These are phyloP conservation scores for Mortierella sp. DNA, from an alignment of 371 early-diverging fungal species.

Conservation along the genomic window DNA sequence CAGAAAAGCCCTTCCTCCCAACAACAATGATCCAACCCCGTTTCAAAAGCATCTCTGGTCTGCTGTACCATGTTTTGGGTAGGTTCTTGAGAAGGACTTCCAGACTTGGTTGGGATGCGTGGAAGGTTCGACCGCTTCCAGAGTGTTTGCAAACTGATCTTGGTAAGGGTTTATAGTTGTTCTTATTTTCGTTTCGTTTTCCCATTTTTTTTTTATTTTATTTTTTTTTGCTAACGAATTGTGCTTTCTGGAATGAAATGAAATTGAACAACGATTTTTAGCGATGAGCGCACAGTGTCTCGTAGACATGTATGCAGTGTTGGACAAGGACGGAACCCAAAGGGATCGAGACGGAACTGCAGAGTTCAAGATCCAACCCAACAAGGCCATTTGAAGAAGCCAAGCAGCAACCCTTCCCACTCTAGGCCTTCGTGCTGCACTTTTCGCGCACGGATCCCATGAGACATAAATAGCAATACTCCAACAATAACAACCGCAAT, in stretches of 20 bases:
- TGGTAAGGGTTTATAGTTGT: not conserved
- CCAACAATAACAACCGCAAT: not conserved
- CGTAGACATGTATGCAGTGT: not conserved
- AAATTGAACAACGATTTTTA: not conserved
- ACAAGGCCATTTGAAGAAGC: not conserved
- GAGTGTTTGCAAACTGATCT: not conserved
- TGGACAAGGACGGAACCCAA: not conserved
- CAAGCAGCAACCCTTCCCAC: too few relatives aligned
- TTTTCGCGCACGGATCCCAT: not conserved
- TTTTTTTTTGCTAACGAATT: not conserved
- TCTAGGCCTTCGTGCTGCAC: too few relatives aligned
- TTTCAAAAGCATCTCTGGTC: not conserved
- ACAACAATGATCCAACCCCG: not conserved
- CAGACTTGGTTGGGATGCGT: not conserved
- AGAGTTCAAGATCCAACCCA: not conserved
- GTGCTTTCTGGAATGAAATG: not conserved
- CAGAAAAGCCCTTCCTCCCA: not conserved
- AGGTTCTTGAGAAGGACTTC: not conserved
- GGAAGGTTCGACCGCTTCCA: not conserved
- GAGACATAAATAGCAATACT: not conserved
- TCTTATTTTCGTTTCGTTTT: not conserved
- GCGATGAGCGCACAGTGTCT: slow-evolving; percentile 4
- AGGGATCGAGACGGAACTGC: not conserved
- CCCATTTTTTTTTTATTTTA: too few relatives aligned
- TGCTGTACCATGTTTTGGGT: not conserved